Evolutionary conservation across 164 flowering plant species (phyloP).

Genomic region (Cinnamomum micranthum): DNA sequence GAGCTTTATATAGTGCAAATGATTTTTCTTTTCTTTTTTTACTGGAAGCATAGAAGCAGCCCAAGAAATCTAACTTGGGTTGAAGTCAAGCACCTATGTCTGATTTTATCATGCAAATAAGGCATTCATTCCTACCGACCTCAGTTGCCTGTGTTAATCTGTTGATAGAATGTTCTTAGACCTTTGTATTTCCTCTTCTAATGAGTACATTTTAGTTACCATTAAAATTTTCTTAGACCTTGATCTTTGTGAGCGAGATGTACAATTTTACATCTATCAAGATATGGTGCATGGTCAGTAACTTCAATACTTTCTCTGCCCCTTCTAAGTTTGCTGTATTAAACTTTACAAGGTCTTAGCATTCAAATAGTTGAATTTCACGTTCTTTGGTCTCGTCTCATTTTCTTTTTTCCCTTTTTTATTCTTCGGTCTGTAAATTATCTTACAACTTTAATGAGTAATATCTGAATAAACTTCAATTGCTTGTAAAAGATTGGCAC

Average conservation of each 20-base stretch:
- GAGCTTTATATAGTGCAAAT: neutral
- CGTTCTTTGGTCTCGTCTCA: neutral
- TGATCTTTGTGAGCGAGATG: too few relatives aligned
- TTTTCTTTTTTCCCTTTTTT: too few relatives aligned
- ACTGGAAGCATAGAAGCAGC: neutral
- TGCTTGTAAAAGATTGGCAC: too few relatives aligned
- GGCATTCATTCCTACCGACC: neutral
- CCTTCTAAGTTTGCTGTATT: too few relatives aligned
- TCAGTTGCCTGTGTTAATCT: neutral
- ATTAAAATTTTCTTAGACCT: too few relatives aligned
- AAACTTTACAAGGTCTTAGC: neutral
- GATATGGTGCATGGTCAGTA: neutral
- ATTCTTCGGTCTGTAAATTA: neutral
- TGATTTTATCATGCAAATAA: neutral
- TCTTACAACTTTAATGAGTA: neutral
- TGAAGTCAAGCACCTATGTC: neutral
- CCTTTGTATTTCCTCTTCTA: too few relatives aligned
- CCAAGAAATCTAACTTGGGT: neutral
- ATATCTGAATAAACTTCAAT: neutral
- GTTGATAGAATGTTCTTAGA: too few relatives aligned
- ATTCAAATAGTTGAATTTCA: neutral
- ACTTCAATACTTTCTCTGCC: neutral
- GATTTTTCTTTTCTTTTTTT: too few relatives aligned
- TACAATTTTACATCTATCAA: too few relatives aligned
- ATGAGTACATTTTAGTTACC: too few relatives aligned